phyloP scores from a whole-genome alignment of 78 protist genomes.

The Pigoraptor vietnamica region DNA sequence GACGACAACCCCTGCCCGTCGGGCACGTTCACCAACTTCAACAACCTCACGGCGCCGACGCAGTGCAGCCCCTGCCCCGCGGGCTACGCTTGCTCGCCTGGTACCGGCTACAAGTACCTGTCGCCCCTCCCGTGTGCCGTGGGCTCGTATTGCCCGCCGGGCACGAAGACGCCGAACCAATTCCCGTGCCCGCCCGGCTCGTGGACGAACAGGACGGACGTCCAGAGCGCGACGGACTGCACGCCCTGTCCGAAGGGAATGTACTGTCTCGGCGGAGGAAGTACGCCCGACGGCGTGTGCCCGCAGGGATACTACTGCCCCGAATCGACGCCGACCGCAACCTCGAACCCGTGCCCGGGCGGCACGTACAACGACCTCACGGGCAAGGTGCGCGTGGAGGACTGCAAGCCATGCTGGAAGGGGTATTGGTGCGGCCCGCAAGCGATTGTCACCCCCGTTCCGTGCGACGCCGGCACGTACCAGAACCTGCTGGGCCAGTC shows the following conservation, averaged over 20 bases:
- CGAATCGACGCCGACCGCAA: not conserved
- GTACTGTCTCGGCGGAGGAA: conserved; percentile 16
- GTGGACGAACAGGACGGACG: not conserved
- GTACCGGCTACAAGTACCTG: not conserved
- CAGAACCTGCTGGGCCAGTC: not conserved
- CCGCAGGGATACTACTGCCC: conserved; percentile 9
- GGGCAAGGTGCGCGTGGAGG: not conserved
- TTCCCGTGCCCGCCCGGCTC: conserved; percentile 26
- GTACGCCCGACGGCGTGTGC: not conserved
- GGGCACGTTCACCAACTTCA: not conserved
- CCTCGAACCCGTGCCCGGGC: not conserved
- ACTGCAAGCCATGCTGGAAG: not conserved
- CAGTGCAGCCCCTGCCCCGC: not conserved
- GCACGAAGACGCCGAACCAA: not conserved
- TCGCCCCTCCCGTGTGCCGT: conserved; percentile 15
- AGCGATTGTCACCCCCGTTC: not conserved
- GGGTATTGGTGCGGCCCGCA: not conserved
- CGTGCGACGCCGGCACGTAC: not conserved
- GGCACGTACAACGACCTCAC: not conserved
- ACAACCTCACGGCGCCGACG: not conserved
- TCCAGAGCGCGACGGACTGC: conserved; percentile 1
- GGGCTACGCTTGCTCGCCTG: not conserved
- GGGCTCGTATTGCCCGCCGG: conserved; percentile 50
- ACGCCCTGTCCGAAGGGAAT: conserved; percentile 28
- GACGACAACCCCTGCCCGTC: not conserved